Evolutionary conservation across 2,329 filamentous ascomycete genomes (phyloP), one percentile per base, ranked within the genome.

Genomic region (Verticillium nubilum): DNA sequence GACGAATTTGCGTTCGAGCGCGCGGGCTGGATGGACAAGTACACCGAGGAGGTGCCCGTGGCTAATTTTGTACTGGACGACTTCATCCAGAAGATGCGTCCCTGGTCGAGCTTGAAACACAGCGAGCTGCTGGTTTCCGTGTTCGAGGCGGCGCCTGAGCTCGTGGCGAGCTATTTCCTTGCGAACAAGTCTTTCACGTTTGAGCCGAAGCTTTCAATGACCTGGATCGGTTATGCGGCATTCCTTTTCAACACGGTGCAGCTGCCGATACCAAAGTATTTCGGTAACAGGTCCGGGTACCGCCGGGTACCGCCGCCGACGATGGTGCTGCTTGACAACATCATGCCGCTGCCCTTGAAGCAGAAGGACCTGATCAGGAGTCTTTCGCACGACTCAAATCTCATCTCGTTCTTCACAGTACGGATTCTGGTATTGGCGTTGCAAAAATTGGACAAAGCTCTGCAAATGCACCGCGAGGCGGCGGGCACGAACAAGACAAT

Each of bases 201-300:
- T 63, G 93, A 98, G 50, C 93, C 95, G 0, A 98, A 97, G 69
- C 81, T 96, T 5, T 95, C 92, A 3, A 88, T 92, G 52, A 95
- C 92, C 0, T 99, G 95, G 95, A 90, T 98, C 65, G 93, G 94
- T 50, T 97, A 96, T 70, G 92, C 92, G 0, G 87, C 92, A 0
- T 91, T 98, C 63, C 76, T 99, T 5, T 96, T 96, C 73, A 90
- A 89, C 62, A 86, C 88, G 1, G 86, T 97, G 53, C 84, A 88
- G 60, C 78, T 96, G 35, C 86, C 88, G 1, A 78, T 97, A 2
- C 93, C 93, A 2, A 70, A 77, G 27, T 84, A 83, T 61, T 91
- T 94, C 68, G 92, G 92, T 13, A 85, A 87, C 65, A 79, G 79
- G 47, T 80, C 83, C 13, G 80, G 79, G 50, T 88, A 86, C 63